Conservation (phyloP, 768 basidiomycete genomes). For the Daedaleopsis sinensis region DNA sequence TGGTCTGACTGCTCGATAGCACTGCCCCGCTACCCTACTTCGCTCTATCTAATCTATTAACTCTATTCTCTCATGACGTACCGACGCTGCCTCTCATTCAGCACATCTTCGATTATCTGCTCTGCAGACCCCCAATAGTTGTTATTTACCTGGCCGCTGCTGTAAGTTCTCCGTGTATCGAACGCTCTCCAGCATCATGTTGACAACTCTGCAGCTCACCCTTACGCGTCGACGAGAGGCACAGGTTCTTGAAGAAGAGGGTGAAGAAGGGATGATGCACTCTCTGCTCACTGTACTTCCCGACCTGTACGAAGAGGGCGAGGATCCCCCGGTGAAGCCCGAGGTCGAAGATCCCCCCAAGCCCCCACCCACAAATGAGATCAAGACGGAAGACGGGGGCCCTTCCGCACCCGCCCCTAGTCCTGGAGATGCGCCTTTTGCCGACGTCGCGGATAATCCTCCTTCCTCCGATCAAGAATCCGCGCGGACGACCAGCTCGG, state of each 20-base stretch:
- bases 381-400: background rate
- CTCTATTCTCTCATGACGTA: constrained; percentile 90
- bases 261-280: constrained; percentile 84
- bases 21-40: constrained; percentile 84
- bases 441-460: background rate
- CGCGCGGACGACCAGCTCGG: background rate
- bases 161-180: constrained; percentile 47
- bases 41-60: constrained; percentile 87
- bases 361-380: background rate
- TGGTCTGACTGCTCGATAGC: constrained; percentile 36
- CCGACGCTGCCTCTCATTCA: constrained; percentile 89
- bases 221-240: constrained; percentile 74
- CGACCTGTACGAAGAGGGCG: constrained; percentile 50
- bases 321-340: constrained; percentile 4
- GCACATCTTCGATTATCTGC: constrained; percentile 88
- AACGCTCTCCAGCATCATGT: background rate
- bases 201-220: constrained; percentile 55
- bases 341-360: constrained; percentile 6
- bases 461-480: background rate
- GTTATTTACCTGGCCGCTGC: constrained; percentile 84
- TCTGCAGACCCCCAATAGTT: constrained; percentile 79
- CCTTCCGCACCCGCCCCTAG: background rate
- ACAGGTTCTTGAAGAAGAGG: constrained; percentile 59
- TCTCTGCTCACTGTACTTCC: constrained; percentile 71
- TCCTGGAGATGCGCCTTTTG: background rate